A percentile compares a stretch with the other conserved stretches of the same genome.
Conservation (phyloP, 345 rosid species). For the Lagerstroemia speciosa region DNA sequence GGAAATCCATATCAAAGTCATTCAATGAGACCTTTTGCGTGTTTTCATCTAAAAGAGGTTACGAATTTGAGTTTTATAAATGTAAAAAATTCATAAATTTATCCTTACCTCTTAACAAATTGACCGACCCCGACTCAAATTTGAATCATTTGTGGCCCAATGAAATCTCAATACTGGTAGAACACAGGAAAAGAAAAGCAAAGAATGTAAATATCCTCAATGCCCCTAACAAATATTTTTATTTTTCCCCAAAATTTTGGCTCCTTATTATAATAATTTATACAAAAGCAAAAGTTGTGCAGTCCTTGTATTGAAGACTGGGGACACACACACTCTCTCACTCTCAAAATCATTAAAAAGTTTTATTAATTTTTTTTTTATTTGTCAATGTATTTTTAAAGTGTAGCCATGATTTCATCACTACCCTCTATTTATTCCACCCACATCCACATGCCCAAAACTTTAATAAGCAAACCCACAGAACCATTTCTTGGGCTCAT, state of each 20-base stretch:
- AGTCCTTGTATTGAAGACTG: constrained; percentile 49
- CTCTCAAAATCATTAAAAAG: background rate
- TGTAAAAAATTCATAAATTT: too few species aligned
- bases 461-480: constrained; percentile 21
- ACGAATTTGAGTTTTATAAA: too few species aligned
- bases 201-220: constrained; percentile 26
- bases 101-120: too few species aligned
- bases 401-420: constrained; percentile 49
- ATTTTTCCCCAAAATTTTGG: too few species aligned
- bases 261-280: background rate
- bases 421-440: constrained; percentile 35
- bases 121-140: too few species aligned
- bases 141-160: too few species aligned
- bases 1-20: constrained; percentile 17
- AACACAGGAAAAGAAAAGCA: constrained; percentile 15
- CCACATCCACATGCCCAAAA: too few species aligned
- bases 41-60: too few species aligned
- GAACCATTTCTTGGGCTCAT: constrained; percentile 25
- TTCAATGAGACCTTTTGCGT: too few species aligned
- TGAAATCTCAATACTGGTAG: too few species aligned
- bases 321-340: constrained; percentile 26
- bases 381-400: background rate
- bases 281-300: constrained; percentile 40
- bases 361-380: background rate
- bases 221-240: background rate